Evolutionary conservation across 2,329 filamentous ascomycete genomes (phyloP), one percentile per base, ranked within the genome.

Genomic region (Oidium heveae): DNA sequence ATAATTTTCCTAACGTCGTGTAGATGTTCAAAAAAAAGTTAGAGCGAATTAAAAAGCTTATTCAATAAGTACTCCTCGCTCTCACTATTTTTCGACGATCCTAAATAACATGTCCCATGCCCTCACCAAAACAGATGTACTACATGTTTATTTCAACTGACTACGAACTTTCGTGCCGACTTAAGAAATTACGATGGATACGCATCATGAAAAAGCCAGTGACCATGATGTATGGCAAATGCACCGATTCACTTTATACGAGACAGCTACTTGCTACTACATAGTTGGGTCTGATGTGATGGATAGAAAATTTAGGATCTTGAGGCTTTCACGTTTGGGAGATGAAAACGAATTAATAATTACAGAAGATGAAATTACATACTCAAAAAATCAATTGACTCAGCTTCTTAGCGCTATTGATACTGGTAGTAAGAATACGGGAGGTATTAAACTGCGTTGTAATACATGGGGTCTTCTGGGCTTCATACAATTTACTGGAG

Each of bases 231-330:
- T 74, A 47, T 71, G 69, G 56, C 72, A 71, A 55, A 94, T 98
- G 86, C 87, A 95, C 71, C 93, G 91, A 63, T 96, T 94, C 68
- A 91, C 85, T n/a, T 71, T 98, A 22, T 96, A 98, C 68, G 91
- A 98, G 70, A 98, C 91, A 2, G 84, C 86, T 13, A 86, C 82
- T 55, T 78, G 86, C 54, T 98, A 91, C 67, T 98, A 95, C 66
- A 82, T 98, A 59, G 86, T 96, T 18, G 91, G 91, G 15, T 84
- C 85, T 53, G 91, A 98, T 65, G 79, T 94, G 55, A 81, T 86
- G 60, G 91, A 96, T 66, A 82, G 78, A 62, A 79, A 84, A 28
- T 96, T 91, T 67, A 80, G 88, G 53, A 86, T 98, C 55, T 70
- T 98, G 64, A 95, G 96, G 67, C 93, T 98, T 61, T 89, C 96